Evolutionary conservation across 257 asterid genomes (phyloP), one percentile per base, ranked within the genome.

Genomic region (Scutellaria baicalensis): DNA sequence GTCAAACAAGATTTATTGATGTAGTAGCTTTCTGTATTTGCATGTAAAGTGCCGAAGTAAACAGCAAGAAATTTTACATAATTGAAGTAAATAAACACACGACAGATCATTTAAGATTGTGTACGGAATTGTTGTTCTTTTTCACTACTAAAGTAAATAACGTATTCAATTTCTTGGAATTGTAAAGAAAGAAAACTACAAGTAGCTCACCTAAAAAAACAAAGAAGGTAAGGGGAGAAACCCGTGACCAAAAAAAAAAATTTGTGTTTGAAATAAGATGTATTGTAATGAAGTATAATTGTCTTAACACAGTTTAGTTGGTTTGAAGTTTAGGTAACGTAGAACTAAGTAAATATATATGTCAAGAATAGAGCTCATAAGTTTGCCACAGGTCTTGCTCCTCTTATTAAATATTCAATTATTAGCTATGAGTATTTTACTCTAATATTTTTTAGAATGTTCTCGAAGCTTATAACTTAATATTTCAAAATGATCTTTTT

Each of bases 261-360:
- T n/a, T 21, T 27, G 33, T 27, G 33, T 27, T 39, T 38, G 13
- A 40, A 60, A 38, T 16, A 16, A 9, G 2, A 16, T 49, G 6
- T 39, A 36, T 33, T 3, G 33, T 27, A 1, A 27, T 27, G 33
- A 2, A 27, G 33, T 27, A 27, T 20, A 45, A 55, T 33, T 45
- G 66, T 3, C 6, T 45, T 18, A 11, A 8, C 48, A 45, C 49
- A 61, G 51, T 51, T 71, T 72, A 52, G 75, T 58, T 60, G 78
- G 77, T 77, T 77, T 59, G 81, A 77, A 66, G 40, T 71, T 76
- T 66, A 33, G 52, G 58, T 62, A 35, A 63, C 23, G 54, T 72
- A 68, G 31, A 6, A 23, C 59, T 43, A 43, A 31, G n/a, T 38
- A 63, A 20, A 35, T 48, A 44, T 48, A 21, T 55, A 36, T 59